Base-by-base conservation (phyloP, 2,329 filamentous ascomycete species). In the Penicillium sp. region DNA sequence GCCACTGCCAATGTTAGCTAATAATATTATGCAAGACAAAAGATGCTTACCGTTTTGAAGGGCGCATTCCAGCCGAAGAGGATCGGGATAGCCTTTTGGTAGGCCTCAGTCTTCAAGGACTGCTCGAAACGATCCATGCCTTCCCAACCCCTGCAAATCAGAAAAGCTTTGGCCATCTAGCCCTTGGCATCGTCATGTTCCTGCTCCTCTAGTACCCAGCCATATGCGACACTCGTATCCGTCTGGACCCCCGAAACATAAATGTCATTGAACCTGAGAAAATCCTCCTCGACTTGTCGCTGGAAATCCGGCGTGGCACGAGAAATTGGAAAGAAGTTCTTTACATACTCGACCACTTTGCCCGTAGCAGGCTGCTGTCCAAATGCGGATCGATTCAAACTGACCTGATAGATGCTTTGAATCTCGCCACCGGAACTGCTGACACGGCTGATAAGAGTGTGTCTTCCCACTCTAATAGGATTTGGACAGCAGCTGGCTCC, bases 51-150 rank as follows among this genome's bases (percentile, higher is more conserved):
- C 26, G 9, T 30, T 30, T 30, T 30, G 26, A 30, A 30, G 9
- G 26, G 26, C 26, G 26, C 26, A 30, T 49, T 49, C 47, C 47
- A 49, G 24, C n/a, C 47, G n/a, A 49, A 24, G 4, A 49, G 47
- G 30, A 49, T 49, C 18, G 47, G 47, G 30, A 49, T 49, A 16
- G 47, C 47, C 28, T 49, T 35, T 26, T 49, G 23, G 8, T 49
- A 49, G 24, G 47, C 47, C 23, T 49, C 47, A 16, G 47, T 49
- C 47, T 49, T 35, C 47, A 49, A 1, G 14, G 47, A 49, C 26
- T 49, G 47, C 47, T 49, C 47, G 47, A 49, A 49, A 49, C 18
- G 47, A 24, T 49, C 47, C 47, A 49, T 49, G 20, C 26, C 33
- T 12, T n/a, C 21, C 47, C 47, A 49, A 24, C 47, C 47, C 24